Evolutionary conservation across 2,329 filamentous ascomycete species (phyloP), one percentile per base, ranked within the genome.

Genomic region (Alternaria novae-zelandiae): DNA sequence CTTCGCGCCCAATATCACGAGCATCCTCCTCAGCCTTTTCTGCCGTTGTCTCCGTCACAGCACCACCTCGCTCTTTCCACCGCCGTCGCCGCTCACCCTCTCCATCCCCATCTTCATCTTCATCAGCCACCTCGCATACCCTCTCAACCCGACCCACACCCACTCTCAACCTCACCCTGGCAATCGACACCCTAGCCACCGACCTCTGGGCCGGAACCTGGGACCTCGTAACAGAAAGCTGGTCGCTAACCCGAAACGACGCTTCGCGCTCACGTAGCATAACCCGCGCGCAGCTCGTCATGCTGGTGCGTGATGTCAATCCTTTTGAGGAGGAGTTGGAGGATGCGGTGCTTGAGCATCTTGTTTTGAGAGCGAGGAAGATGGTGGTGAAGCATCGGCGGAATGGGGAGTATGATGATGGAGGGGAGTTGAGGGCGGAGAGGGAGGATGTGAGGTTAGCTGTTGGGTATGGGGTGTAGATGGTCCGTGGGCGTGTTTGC

Each of bases 191-290:
- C 4, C 43, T 59, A 41, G 57, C 54, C 15, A 12, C 21, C 32
- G 26, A 53, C 17, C 57, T 59, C 36, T 59, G 49, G 57, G 25
- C 36, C 10, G 49, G 47, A 17, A 59, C 57, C 26, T 59, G 57
- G 47, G 41, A 54, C 5, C 36, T 59, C 17, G 57, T 59, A 6
- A 3, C 17, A 17, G 57, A 59, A 41, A 43, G 46, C 30, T 45
- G 36, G 47, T n/a, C 23, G 20, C 15, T 53, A 2, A 53, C 47
- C 12, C 46, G 32, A 11, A 21, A 26, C 21, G 23, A 30, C 4
- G 32, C 49, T 11, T 3, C 32, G 5, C 43, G 57, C 13, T 53
- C 49, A 30, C 25, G 36, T 10, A 59, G 41, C 17, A 41, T 54
- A 5, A 54, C 46, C 44, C 41, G 49, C 15, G 57, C 49, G 7